These are phyloP conservation scores for Beauveria rudraprayagi DNA, from an alignment of 2,329 filamentous ascomycete species.

Conservation along the genomic window DNA sequence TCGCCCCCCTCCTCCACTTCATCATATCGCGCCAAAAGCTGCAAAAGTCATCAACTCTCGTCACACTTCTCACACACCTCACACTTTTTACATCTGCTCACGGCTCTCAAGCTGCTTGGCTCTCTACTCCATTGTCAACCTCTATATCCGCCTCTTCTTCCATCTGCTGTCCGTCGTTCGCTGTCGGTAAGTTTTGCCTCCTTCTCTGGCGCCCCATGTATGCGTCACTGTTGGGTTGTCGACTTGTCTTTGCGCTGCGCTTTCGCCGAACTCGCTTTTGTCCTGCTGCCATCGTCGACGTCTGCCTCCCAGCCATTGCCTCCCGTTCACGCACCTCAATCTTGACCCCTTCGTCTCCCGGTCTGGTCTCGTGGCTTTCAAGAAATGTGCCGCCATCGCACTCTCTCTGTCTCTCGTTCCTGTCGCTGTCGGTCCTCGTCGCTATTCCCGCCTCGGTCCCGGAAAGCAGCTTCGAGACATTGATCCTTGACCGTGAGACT, in stretches of 20 bases:
- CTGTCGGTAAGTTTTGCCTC: background rate
- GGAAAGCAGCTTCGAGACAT: constrained; percentile 8
- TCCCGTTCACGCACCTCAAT: background rate
- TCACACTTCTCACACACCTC: constrained; percentile 10
- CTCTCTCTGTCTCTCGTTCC: background rate
- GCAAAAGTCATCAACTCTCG: constrained; percentile 7
- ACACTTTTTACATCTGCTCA: background rate
- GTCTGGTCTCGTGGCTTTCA: background rate
- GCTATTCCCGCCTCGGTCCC: constrained; percentile 2
- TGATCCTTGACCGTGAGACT: constrained; percentile 6
- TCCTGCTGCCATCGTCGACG: background rate
- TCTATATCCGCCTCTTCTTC: background rate
- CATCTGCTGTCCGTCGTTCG: background rate
- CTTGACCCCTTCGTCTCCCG: background rate
- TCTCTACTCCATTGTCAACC: constrained; percentile 5
- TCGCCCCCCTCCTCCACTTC: constrained; percentile 9
- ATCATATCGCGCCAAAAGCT: constrained; percentile 10
- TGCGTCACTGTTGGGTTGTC: background rate
- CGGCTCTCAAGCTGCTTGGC: background rate
- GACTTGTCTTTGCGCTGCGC: background rate
- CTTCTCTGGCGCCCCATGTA: background rate
- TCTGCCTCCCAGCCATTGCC: background rate
- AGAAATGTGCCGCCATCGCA: background rate
- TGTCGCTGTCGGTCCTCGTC: background rate
- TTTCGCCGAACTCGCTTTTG: background rate